Evolutionary conservation across 768 basidiomycete species (phyloP).

Genomic region (Lactarius psammicola): DNA sequence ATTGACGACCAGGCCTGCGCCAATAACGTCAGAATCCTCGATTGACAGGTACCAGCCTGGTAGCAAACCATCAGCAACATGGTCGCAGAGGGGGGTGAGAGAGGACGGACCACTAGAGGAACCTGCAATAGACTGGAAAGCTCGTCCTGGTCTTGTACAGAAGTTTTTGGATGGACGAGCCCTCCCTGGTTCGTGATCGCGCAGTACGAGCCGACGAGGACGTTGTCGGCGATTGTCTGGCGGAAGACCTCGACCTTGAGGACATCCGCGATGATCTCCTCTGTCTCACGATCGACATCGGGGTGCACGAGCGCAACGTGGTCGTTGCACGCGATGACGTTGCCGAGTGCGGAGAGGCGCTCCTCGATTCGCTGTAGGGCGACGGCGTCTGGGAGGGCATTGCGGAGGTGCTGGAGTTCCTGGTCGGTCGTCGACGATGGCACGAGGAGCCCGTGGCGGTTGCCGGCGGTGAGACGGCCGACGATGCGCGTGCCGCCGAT

Average conservation of each 20-base stretch:
- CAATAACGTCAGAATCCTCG: slow-evolving; percentile 97
- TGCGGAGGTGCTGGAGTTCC: slow-evolving; percentile 96
- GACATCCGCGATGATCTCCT: slow-evolving; percentile 99
- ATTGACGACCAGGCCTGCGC: slow-evolving; percentile 96
- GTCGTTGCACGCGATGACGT: slow-evolving; percentile 98
- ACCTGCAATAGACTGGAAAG: slow-evolving; percentile 90
- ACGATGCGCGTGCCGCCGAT: slow-evolving; percentile 94
- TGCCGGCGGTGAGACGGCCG: slow-evolving; percentile 93
- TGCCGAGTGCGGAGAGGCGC: slow-evolving; percentile 93
- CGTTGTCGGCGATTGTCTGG: slow-evolving; percentile 95
- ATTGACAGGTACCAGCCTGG: slow-evolving; percentile 96
- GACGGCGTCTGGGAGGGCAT: slow-evolving; percentile 89
- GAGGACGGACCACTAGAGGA: slow-evolving; percentile 79
- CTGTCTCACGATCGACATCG: slow-evolving; percentile 96
- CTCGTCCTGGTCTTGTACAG: slow-evolving; percentile 96
- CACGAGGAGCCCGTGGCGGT: slow-evolving; percentile 95
- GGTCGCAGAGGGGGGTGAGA: background rate
- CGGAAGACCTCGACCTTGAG: slow-evolving; percentile 99
- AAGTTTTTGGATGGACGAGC: slow-evolving; percentile 96
- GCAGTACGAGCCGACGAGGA: slow-evolving; percentile 95
- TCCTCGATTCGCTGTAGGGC: slow-evolving; percentile 96
- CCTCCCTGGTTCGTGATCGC: slow-evolving; percentile 96
- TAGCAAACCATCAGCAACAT: background rate
- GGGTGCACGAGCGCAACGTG: slow-evolving; percentile 99
- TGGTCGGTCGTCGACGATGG: slow-evolving; percentile 96